Conservation (phyloP, 257 asterid genomes). For the Solanum sejunctum region DNA sequence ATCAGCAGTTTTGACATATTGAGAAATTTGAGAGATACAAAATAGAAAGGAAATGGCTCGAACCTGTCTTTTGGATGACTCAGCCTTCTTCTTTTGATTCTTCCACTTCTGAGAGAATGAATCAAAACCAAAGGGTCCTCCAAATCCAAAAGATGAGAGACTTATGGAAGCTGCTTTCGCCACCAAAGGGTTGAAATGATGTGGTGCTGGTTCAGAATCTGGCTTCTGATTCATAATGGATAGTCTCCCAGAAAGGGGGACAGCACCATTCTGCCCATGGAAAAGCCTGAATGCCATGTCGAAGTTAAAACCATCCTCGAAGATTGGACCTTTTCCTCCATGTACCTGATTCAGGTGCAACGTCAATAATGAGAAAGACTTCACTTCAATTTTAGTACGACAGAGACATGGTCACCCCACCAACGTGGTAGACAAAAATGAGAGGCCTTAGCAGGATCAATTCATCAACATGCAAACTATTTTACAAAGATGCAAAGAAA, state of each 20-base stretch:
- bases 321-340: slow-evolving; percentile 78
- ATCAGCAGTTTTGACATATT: background rate
- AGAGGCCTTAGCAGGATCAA: background rate
- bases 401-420: background rate
- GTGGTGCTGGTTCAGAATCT: slow-evolving; percentile 30
- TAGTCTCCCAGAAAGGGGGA: slow-evolving; percentile 67
- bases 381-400: background rate
- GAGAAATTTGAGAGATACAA: background rate
- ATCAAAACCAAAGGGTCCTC: slow-evolving; percentile 86
- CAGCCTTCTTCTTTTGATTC: slow-evolving; percentile 39
- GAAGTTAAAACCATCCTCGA: slow-evolving; percentile 94
- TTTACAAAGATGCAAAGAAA: background rate
- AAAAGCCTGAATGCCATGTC: slow-evolving; percentile 81
- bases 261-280: slow-evolving; percentile 91
- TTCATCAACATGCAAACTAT: background rate
- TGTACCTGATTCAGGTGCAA: slow-evolving; percentile 26
- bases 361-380: background rate
- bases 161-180: slow-evolving; percentile 91
- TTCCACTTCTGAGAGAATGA: slow-evolving; percentile 57
- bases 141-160: slow-evolving; percentile 72
- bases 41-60: background rate
- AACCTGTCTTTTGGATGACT: slow-evolving; percentile 58
- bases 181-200: slow-evolving; percentile 81
- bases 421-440: background rate
- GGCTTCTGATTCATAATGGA: slow-evolving; percentile 26